phyloP scores from a whole-genome alignment of 805 yeast species.

The Saturnispora saitoi region DNA sequence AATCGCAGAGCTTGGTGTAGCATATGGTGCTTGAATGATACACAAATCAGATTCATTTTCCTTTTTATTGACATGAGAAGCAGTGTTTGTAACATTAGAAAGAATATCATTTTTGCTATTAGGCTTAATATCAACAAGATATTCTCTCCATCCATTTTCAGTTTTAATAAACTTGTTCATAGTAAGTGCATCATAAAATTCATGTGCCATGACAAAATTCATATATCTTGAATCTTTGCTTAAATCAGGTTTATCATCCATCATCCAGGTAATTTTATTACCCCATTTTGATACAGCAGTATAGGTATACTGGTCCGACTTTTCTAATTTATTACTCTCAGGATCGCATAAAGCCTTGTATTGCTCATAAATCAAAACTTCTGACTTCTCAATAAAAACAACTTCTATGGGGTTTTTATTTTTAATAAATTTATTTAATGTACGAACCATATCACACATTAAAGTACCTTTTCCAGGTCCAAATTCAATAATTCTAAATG shows the following conservation, averaged over 20 bases:
- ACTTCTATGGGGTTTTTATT: constrained; percentile 34
- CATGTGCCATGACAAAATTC: constrained; percentile 72
- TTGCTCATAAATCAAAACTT: constrained; percentile 52
- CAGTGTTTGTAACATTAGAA: constrained; percentile 19
- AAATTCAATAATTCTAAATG: constrained; percentile 55
- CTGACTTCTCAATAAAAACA: constrained; percentile 64
- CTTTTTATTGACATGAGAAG: constrained; percentile 7
- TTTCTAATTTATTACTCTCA: constrained; percentile 8
- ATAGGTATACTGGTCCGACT: constrained; percentile 28
- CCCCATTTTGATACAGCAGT: constrained; percentile 42
- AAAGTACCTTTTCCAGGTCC: constrained; percentile 85
- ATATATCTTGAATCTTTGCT: constrained; percentile 25
- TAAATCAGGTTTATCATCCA: constrained; percentile 44
- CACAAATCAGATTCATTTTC: constrained; percentile 35
- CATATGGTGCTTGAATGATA: constrained; percentile 46
- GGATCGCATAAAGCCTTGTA: constrained; percentile 38
- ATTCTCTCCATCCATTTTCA: constrained; percentile 70
- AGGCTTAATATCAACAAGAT: constrained; percentile 48
- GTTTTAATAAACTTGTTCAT: constrained; percentile 59
- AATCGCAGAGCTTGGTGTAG: constrained; percentile 53
- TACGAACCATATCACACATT: constrained; percentile 52
- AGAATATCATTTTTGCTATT: constrained; percentile 9
- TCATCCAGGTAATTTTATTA: constrained; percentile 46
- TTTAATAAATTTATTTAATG: constrained; percentile 35
- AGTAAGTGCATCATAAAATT: constrained; percentile 82